phyloP scores from a whole-genome alignment of 2,329 filamentous ascomycete genomes.

The Fusarium sp. region DNA sequence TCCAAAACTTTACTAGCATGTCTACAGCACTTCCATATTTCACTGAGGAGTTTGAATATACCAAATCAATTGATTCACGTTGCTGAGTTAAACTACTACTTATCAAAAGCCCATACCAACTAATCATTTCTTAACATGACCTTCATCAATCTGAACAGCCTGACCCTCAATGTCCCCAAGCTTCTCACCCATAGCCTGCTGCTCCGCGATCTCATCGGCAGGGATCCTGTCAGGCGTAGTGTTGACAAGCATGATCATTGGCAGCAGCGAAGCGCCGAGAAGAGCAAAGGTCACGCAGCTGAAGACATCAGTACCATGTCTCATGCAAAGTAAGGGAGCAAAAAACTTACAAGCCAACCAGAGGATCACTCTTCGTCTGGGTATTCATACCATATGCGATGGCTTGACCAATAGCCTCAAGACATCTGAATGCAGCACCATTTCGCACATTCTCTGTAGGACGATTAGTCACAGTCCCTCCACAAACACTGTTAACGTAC shows the following conservation, averaged over 20 bases:
- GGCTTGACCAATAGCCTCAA: conserved; percentile 11
- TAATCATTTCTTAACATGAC: neutral
- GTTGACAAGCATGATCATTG: conserved; percentile 27
- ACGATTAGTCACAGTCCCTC: accelerated
- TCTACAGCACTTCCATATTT: neutral
- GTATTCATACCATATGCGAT: conserved; percentile 24
- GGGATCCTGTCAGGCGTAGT: conserved; percentile 18
- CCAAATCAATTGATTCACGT: neutral
- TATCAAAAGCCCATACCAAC: accelerated
- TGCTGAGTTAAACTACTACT: accelerated
- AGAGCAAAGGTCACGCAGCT: conserved; percentile 8
- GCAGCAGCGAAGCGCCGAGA: conserved; percentile 4
- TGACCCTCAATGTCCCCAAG: conserved; percentile 7
- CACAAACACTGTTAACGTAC: accelerated
- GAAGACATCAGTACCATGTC: accelerated
- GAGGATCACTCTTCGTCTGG: conserved; percentile 16
- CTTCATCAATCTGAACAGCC: neutral
- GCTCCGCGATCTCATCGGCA: conserved; percentile 14
- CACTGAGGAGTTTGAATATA: accelerated
- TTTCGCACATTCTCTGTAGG: conserved; percentile 6
- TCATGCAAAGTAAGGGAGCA: accelerated
- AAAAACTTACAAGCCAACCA: neutral
- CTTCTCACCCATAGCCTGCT: conserved; percentile 4
- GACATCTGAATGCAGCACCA: conserved; percentile 15
- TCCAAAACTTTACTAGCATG: accelerated